phyloP scores from a whole-genome alignment of 208 protist genomes.

The Acanthamoeba triangularis region DNA sequence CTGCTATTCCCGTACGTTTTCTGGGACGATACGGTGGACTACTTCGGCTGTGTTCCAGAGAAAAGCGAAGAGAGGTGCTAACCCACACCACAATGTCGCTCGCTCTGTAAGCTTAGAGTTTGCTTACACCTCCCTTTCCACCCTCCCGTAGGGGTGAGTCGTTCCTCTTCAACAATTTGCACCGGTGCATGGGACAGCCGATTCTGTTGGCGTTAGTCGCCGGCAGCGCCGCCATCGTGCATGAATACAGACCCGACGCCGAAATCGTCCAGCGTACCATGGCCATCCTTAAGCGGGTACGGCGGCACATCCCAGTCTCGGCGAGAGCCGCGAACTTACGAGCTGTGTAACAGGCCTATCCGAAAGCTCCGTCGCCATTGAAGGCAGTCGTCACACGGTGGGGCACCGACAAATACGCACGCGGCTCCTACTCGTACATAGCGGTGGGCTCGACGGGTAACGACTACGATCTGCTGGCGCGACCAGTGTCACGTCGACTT shows the following conservation, averaged over 20 bases:
- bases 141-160: constrained; percentile 39
- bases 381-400: constrained; percentile 77
- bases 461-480: constrained; percentile 78
- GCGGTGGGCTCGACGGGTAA: constrained; percentile 16
- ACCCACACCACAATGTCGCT: background rate
- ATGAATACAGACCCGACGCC: constrained; percentile 31
- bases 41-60: constrained; percentile 54
- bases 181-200: constrained; percentile 51
- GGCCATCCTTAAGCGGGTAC: constrained; percentile 6
- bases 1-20: constrained; percentile 51
- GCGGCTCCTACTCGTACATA: constrained; percentile 80
- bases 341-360: background rate
- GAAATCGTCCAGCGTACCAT: constrained; percentile 58
- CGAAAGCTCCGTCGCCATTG: constrained; percentile 10
- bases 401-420: constrained; percentile 45
- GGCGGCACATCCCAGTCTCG: background rate
- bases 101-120: background rate
- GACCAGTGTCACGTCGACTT: constrained; percentile 42
- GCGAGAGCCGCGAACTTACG: no score
- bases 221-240: constrained; percentile 57
- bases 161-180: constrained; percentile 74
- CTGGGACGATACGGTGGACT: constrained; percentile 60
- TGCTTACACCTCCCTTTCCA: background rate
- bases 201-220: constrained; percentile 76
- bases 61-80: constrained; percentile 28